phyloP scores from a whole-genome alignment of 495 filamentous ascomycete genomes.

The Lindgomyces ingoldianus region DNA sequence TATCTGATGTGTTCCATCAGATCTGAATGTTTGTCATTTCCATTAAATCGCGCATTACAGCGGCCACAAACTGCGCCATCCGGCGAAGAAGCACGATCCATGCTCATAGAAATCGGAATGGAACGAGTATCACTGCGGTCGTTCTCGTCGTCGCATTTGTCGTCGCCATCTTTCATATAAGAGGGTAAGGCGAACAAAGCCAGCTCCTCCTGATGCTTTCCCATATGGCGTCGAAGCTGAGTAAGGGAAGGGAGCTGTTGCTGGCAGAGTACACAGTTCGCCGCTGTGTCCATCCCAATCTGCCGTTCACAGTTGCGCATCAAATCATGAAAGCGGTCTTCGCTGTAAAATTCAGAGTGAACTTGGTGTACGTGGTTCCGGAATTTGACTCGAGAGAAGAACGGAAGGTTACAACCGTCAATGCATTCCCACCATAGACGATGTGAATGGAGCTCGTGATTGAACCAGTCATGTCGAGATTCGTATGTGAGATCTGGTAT shows the following conservation, averaged over 20 bases:
- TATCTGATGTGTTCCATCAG: too few relatives aligned
- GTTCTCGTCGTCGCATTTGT: conserved; percentile 46
- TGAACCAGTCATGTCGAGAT: conserved; percentile 25
- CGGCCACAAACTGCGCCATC: background rate
- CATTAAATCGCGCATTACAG: too few relatives aligned
- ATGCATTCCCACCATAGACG: conserved; percentile 18
- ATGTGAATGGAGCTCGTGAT: conserved; percentile 11
- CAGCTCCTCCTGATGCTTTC: conserved; percentile 27
- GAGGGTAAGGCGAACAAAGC: conserved; percentile 18
- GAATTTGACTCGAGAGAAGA: background rate
- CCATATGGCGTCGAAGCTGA: conserved; percentile 18
- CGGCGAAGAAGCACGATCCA: background rate
- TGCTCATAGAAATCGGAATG: background rate
- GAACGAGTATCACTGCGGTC: background rate
- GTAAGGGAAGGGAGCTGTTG: background rate
- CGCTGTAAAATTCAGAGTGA: conserved; percentile 8
- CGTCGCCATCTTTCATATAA: conserved; percentile 11
- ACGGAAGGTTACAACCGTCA: conserved; percentile 10
- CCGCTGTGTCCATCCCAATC: background rate
- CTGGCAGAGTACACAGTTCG: conserved; percentile 13
- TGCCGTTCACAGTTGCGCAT: conserved; percentile 13
- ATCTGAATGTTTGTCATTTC: too few relatives aligned
- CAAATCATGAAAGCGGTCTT: conserved; percentile 1
- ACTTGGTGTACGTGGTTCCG: background rate
- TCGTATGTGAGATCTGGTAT: conserved; percentile 11